Base-by-base conservation (phyloP, 2,329 filamentous ascomycete genomes). In the Ophiostoma fasciatum region DNA sequence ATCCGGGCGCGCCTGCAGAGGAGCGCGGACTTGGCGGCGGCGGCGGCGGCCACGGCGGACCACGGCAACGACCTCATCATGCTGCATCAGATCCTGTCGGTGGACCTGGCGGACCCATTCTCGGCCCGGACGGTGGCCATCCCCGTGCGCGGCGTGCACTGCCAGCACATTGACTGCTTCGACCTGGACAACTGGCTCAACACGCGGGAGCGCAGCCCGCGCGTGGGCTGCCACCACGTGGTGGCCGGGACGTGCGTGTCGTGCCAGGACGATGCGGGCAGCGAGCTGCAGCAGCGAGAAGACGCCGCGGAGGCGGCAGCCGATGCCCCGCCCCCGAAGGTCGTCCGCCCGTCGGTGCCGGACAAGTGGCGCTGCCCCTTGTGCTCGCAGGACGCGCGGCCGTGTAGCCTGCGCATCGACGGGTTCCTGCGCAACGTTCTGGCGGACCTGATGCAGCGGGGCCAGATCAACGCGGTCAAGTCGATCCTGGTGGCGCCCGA, bases 361-460 rank as follows among this genome's bases (percentile, higher is more conserved):
- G 82, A 90, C 48, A 71, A 72, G 35, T 94, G 87, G 85, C 78
- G 71, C 43, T 98, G 90, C 48, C 90, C 90, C 0, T 73, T 93
- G 21, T 96, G 88, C 54, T 64, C 65, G 19, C 61, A 59, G 22
- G 87, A 94, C 53, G 84, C 81, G 10, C 70, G 87, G 12, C 90
- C 88, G 0, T 61, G 64, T 18, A 70, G 62, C 41, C 66, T 96
- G 1, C 55, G 74, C 3, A 61, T 88, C 6, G 87, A 96, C 49
- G 70, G 70, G 2, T 94, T 85, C 51, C 61, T 94, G 30, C 50
- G 64, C 11, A 57, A 68, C 0, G 73, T 94, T 1, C 66, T 74
- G 12, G 48, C 55, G 2, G 53, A 66, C 31, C 59, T 92, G 10
- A 59, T 61, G 28, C 46, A 52, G 10, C 55, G 62, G 19, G 59